Percentiles rank a stretch among this genome's conserved stretches.
Evolutionary conservation across 2,329 filamentous ascomycete species (phyloP).

Genomic region (Fusarium nygamai): DNA sequence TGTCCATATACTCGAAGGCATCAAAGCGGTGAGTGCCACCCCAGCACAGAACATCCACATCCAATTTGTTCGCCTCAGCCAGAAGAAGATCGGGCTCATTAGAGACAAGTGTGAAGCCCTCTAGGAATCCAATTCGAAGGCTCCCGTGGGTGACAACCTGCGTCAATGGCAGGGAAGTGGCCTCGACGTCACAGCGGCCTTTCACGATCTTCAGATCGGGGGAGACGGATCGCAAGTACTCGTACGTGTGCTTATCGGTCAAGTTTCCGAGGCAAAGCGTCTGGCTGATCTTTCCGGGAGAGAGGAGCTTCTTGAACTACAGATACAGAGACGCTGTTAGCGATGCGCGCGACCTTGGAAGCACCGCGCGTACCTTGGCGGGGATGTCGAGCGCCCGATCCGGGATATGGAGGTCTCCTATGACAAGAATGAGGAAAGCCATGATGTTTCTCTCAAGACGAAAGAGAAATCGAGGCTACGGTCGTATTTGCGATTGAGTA

Average conservation of each 20-base stretch:
- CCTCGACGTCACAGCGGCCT: slow-evolving; percentile 73
- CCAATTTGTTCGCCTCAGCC: slow-evolving; percentile 73
- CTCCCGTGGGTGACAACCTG: slow-evolving; percentile 74
- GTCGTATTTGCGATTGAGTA: slow-evolving; percentile 33
- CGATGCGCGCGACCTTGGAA: slow-evolving; percentile 29
- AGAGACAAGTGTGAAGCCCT: slow-evolving; percentile 74
- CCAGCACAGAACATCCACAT: slow-evolving; percentile 76
- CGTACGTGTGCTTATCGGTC: slow-evolving; percentile 82
- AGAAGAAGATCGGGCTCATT: slow-evolving; percentile 73
- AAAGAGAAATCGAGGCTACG: slow-evolving; percentile 36
- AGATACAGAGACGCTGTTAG: slow-evolving; percentile 33
- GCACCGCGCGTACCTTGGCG: slow-evolving; percentile 71
- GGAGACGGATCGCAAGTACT: slow-evolving; percentile 79
- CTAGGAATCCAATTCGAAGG: slow-evolving; percentile 73
- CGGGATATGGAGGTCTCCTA: slow-evolving; percentile 93
- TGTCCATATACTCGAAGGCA: slow-evolving; percentile 78
- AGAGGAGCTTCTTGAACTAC: slow-evolving; percentile 87
- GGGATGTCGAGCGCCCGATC: slow-evolving; percentile 92
- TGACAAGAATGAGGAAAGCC: slow-evolving; percentile 89
- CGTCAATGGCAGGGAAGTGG: slow-evolving; percentile 70
- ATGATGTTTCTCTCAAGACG: slow-evolving; percentile 62
- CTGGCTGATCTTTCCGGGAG: slow-evolving; percentile 84
- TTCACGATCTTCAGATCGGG: slow-evolving; percentile 78
- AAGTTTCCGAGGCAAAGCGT: slow-evolving; percentile 84
- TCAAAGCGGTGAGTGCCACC: slow-evolving; percentile 75